Percentiles rank a stretch among this genome's conserved stretches.
Conservation (phyloP, 805 yeast genomes). For the Millerago galiae region DNA sequence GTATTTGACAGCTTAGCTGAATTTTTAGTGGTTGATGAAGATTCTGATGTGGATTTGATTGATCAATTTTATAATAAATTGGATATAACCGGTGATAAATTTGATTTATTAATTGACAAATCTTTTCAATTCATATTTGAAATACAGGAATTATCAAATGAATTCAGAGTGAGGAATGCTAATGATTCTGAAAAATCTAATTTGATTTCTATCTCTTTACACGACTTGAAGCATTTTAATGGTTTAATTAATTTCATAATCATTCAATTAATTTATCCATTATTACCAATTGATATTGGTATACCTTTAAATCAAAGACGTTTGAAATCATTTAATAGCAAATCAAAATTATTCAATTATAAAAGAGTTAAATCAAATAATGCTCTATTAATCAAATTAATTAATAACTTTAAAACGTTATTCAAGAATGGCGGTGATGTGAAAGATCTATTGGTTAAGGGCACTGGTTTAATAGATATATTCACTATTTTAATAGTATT, state of each 20-base stretch:
- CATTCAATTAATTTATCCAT: constrained; percentile 65
- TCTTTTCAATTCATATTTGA: constrained; percentile 9
- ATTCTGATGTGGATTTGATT: constrained; percentile 8
- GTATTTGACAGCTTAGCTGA: constrained; percentile 22
- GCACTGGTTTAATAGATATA: constrained; percentile 62
- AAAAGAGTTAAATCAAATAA: constrained; percentile 4
- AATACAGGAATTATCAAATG: constrained; percentile 15
- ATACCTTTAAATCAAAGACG: constrained; percentile 58
- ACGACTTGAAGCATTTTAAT: constrained; percentile 75
- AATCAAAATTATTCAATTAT: constrained; percentile 15
- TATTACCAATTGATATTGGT: constrained; percentile 49
- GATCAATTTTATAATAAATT: constrained; percentile 6
- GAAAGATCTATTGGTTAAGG: constrained; percentile 47
- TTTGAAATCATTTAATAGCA: constrained; percentile 40
- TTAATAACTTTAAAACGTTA: constrained; percentile 19
- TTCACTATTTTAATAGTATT: constrained; percentile 43
- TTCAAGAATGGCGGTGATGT: constrained; percentile 25
- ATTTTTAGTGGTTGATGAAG: constrained; percentile 18
- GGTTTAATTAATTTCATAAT: constrained; percentile 58
- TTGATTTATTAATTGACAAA: constrained; percentile 1
- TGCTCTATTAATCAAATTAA: constrained; percentile 6
- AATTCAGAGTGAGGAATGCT: constrained; percentile 1
- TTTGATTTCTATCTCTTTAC: constrained; percentile 61
- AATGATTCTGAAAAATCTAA: constrained; percentile 15
- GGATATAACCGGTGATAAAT: neutral